Evolutionary conservation across 805 yeast species (phyloP), one percentile per base, ranked within the genome.

Genomic region (Jamesozyma gamospora): DNA sequence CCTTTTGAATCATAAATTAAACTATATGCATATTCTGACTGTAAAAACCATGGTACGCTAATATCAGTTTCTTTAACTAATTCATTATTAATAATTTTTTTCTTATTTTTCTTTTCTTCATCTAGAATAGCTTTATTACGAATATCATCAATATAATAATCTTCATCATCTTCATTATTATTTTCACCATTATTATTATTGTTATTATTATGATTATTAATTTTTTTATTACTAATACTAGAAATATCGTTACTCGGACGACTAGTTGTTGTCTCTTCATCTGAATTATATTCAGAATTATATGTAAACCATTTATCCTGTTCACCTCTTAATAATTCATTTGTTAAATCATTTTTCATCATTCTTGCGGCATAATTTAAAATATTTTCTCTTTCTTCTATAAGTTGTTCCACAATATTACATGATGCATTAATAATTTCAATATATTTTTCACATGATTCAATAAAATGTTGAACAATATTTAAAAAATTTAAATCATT

Each of bases 361-460:
- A 81, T 77, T 50, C 92, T 68, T 0, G 90, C 79, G 13, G 85
- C 81, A 52, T 81, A 81, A 49, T 78, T 82, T 35, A 81, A 56
- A 19, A 82, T 70, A 4, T 77, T 72, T 42, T 80, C 86, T 41
- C 86, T 68, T 52, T 82, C 87, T 32, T 79, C 82, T 28, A 79
- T 72, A 48, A 83, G 64, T 46, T 74, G 82, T 32, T 70, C 69
- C 7, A 79, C 72, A 12, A 76, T 48, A 3, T 55, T 45, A 17
- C 64, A 53, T 3, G 65, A 50, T 1, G 62, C 48, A 12, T 58
- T 62, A 3, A 66, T 51, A n/a, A 65, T 48, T 29, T 62, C 62
- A 25, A 56, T 54, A 34, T 64, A 58, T 28, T 53, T 60, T 26
- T 55, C 49, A 30, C 67, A 63, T 0, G 66, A 51, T 2, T 42